Evolutionary conservation across 2,329 filamentous ascomycete genomes (phyloP).

Genomic region (Botrytis aclada): DNA sequence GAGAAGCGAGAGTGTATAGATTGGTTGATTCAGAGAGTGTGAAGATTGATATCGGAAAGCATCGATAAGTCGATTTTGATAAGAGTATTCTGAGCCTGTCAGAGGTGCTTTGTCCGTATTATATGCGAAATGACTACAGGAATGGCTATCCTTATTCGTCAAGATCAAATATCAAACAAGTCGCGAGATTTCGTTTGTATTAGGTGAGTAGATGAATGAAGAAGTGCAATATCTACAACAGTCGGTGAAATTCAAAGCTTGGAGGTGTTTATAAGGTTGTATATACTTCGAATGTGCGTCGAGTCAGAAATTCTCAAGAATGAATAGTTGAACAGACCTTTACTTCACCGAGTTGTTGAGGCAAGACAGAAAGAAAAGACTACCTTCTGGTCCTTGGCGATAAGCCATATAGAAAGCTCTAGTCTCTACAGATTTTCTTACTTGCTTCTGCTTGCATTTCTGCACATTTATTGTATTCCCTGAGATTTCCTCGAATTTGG

Average conservation of each 20-base stretch:
- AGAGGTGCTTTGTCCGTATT: neutral
- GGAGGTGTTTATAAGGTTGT: neutral
- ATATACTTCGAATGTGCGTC: neutral
- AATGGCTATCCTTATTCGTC: neutral
- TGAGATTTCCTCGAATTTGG: neutral
- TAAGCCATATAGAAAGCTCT: constrained; percentile 9
- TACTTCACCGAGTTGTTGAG: neutral
- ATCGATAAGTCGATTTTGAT: neutral
- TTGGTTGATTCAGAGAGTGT: neutral
- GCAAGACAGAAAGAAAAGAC: constrained; percentile 7
- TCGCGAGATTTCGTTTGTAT: neutral
- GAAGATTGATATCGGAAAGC: neutral
- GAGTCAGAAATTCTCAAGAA: neutral
- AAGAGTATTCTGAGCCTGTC: neutral
- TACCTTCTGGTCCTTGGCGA: constrained; percentile 10
- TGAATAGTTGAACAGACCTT: neutral
- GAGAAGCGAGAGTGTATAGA: neutral
- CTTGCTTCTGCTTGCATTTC: constrained; percentile 6
- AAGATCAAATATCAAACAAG: neutral
- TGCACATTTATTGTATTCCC: neutral
- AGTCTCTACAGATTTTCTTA: constrained; percentile 10
- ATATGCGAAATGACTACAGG: neutral
- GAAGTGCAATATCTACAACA: neutral
- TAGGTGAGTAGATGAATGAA: neutral
- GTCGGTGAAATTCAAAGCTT: neutral